Evolutionary conservation across 768 basidiomycete species (phyloP).

Genomic region (Xerocomus spinulosus): DNA sequence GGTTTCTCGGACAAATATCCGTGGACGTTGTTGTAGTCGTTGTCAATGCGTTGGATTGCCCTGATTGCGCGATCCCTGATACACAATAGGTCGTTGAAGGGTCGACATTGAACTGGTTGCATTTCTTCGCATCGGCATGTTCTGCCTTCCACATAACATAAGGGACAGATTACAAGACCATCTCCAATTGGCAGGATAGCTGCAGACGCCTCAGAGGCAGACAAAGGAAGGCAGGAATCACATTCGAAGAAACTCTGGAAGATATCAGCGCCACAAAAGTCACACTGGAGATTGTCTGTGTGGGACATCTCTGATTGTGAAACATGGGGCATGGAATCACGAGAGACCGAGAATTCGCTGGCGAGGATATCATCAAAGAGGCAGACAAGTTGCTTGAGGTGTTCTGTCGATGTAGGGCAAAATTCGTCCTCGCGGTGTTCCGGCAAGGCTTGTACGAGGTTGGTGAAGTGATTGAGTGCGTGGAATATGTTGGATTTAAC

Average conservation of each 20-base stretch:
- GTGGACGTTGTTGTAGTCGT: constrained; percentile 3
- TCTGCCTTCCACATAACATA: constrained; percentile 76
- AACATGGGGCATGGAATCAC: constrained; percentile 28
- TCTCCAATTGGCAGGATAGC: constrained; percentile 32
- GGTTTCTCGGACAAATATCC: constrained; percentile 17
- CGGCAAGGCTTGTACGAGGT: constrained; percentile 5
- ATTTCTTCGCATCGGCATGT: constrained; percentile 61
- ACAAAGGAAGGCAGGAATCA: constrained; percentile 36
- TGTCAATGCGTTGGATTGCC: constrained; percentile 21
- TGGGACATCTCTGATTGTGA: constrained; percentile 20
- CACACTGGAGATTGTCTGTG: constrained; percentile 46
- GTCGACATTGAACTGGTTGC: constrained; percentile 55
- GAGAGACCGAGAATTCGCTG: constrained; percentile 39
- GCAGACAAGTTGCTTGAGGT: constrained; percentile 36
- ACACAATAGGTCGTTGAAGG: constrained; percentile 42
- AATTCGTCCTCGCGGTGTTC: background rate
- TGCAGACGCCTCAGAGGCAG: constrained; percentile 9
- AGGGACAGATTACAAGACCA: constrained; percentile 56
- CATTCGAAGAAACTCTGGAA: constrained; percentile 83
- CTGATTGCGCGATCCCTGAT: constrained; percentile 39
- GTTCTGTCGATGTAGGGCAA: constrained; percentile 4
- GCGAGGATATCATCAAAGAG: constrained; percentile 50
- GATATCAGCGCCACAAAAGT: constrained; percentile 79
- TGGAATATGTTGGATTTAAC: constrained; percentile 64
- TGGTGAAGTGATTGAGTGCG: constrained; percentile 40